Base-by-base conservation (phyloP, 768 basidiomycete species). In the Lyophyllum atratum region DNA sequence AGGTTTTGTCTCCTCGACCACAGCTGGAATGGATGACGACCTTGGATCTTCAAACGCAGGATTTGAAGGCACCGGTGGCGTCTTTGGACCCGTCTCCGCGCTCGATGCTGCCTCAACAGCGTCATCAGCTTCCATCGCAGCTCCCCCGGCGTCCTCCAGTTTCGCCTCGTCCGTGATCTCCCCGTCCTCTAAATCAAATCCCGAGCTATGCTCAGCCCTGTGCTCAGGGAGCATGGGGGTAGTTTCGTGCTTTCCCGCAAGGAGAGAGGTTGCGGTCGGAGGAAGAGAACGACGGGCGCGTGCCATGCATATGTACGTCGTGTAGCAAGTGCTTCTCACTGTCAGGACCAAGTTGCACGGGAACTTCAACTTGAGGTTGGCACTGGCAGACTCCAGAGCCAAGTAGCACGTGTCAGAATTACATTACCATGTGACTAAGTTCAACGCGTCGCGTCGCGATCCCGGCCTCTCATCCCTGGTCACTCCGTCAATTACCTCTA, bases 101-200 rank as follows among this genome's bases (percentile, higher is more conserved):
- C 46, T 47, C 24, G 55, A 1, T 39, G 21, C 14, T 9, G 10
- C 25, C 22, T 26, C 11, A 28, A n/a, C 21, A 37, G 26, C 33
- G n/a, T n/a, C 46, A 24, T 29, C 40, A 9, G 24, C 53, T 19
- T n/a, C 11, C 3, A 19, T 46, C 8, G 28, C 37, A 22, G 43
- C 34, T 8, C 39, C 24, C 19, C 40, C 24, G 17, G 19, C 24
- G 22, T 42, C 53, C 19, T 42, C 33, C 15, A 33, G 3, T 25
- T 46, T 58, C 33, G 26, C 44, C 45, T 58, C 63, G 29, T 64
- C 63, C 29, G 52, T 50, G 19, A 64, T 64, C 54, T 64, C 63
- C 19, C 63, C 63, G n/a, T 64, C 63, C 31, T 64, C 63, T 43
- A 64, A 34, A 55, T 64, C 61, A 31, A 24, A n/a, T 46, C 21